Evolutionary conservation across 2,329 filamentous ascomycete species (phyloP), one percentile per base, ranked within the genome.

Genomic region (Pyrenophora seminiperda): DNA sequence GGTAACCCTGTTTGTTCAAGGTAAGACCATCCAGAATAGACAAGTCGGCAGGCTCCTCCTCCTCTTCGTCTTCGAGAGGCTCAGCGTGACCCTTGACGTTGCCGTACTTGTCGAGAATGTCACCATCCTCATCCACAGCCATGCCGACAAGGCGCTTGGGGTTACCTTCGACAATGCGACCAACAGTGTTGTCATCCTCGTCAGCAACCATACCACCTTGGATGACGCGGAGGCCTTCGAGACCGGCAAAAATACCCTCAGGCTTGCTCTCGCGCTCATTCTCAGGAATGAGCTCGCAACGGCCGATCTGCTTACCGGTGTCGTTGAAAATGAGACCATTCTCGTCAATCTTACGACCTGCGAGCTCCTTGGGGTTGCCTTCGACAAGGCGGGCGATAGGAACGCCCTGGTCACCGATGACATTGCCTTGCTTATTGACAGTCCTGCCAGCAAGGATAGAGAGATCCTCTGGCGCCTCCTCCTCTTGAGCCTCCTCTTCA

Each of bases 251-350:
- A 32, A 76, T 76, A 51, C 77, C 78, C 50, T 80, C 78, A 24
- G 77, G 76, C 67, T 77, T 79, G 50, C 70, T 65, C 61, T 78
- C 78, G 41, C 77, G 77, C 75, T 90, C 86, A 7, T 85, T 80
- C 63, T 87, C 84, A 17, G 86, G 79, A 29, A 90, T 84, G 20
- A 89, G 75, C 63, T 90, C 86, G 37, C 84, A 84, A 48, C 79
- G 81, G 53, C 87, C 87, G 50, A 90, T 81, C 38, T 89, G 77
- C 50, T 88, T 84, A 37, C 88, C 88, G n/a, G 80, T 82, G 68
- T 90, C 87, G 66, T 87, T 88, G 75, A 86, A 83, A 58, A 90
- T 82, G 64, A 88, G 83, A 29, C 88, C 88, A 22, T 89, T 75
- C 71, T 85, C 87, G 68, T 90, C 85, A 63, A 86, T 85, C 81